Evolutionary conservation across 1,284 basidiomycete genomes (phyloP), one percentile per base, ranked within the genome.

Genomic region (Malassezia psittaci): DNA sequence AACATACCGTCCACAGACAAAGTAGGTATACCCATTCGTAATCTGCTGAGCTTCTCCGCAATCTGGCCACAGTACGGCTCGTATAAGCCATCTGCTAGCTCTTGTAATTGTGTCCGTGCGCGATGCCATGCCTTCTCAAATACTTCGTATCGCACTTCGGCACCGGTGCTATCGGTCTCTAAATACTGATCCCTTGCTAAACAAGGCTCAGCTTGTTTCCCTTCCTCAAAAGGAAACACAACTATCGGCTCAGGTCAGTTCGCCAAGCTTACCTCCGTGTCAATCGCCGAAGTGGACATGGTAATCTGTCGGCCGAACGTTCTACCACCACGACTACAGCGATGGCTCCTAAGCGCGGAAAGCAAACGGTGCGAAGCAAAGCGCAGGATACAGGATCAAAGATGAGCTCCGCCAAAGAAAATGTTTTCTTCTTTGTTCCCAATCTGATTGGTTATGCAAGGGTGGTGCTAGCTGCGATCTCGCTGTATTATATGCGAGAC

Each of bases 401-500:
- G 16, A 24, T 18, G 15, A 11, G 15, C 11, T 19, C 34, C 19
- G 11, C 21, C 18, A 39, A 43, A 41, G 69, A 71, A 51, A 71
- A 73, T 44, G 67, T 73, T 29, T 73, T 73, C 37, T 62, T 96
- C 61, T 98, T 96, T 78, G 83, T 91, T 19, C 91, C 93, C 52
- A 98, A 98, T 77, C 80, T 98, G 71, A 96, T 98, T 76, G 91
- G 91, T 29, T 99, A 99, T 76, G 81, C 85, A 16, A 86, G 94
- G 48, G 81, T 99, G 66, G 81, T 98, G 62, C 82, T 96, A 40
- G 94, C 93, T 9, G 94, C 84, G 0, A 77, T 91, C 21, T 85
- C 90, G 6, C 80, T 99, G 29, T 85, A 88, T 76, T 94, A 83
- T 76, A 98, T 99, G 93, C 67, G 67, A 55, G 63, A 59, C 35